Evolutionary conservation across 2,329 filamentous ascomycete species (phyloP).

Genomic region (Magnaporthiopsis incrustans): DNA sequence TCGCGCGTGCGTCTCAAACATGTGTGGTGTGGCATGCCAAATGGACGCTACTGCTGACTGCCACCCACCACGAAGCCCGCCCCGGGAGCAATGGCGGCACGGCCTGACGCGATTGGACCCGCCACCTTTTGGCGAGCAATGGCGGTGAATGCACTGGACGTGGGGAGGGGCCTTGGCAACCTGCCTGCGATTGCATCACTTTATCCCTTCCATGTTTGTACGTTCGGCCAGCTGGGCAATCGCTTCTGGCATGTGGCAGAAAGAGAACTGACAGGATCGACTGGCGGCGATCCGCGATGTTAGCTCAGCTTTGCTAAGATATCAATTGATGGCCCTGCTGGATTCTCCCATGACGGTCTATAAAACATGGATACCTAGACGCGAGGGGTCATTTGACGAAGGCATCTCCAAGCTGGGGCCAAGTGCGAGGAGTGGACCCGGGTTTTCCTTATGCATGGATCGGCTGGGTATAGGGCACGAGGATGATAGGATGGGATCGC

Average conservation of each 20-base stretch:
- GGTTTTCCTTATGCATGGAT: neutral
- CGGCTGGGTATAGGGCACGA: neutral
- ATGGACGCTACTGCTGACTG: neutral
- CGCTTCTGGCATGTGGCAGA: neutral
- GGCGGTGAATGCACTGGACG: neutral
- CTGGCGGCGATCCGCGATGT: neutral
- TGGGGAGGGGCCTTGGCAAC: neutral
- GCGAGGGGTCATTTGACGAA: neutral
- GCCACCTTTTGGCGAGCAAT: neutral
- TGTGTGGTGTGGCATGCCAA: neutral
- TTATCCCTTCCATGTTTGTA: neutral
- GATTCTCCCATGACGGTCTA: neutral
- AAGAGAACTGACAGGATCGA: neutral
- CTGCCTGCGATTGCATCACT: neutral
- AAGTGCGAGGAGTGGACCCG: neutral
- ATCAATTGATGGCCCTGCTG: neutral
- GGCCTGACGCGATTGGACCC: neutral
- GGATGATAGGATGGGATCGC: neutral
- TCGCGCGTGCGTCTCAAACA: neutral
- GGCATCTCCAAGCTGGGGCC: neutral
- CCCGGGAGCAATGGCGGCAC: neutral
- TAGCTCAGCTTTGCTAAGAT: too few species aligned
- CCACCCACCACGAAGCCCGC: neutral
- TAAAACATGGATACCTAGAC: neutral
- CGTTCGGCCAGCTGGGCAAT: too few species aligned